phyloP scores from a whole-genome alignment of 139 green algal genomes.

The Astrephomene gubernaculifera region DNA sequence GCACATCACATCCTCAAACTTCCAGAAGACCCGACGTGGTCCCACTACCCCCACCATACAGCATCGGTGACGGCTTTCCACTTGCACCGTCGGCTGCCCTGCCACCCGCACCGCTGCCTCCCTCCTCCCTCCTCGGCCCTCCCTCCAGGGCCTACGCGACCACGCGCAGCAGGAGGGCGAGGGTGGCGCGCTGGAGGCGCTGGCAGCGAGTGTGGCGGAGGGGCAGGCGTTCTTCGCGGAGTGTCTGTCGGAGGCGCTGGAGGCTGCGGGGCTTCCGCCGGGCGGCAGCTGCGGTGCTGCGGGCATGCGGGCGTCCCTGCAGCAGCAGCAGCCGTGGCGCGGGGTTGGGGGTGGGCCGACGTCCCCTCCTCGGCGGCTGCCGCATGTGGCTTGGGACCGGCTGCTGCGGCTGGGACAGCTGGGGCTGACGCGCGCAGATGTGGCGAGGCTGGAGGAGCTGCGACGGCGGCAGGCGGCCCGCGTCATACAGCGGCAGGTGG shows the following conservation, averaged over 20 bases:
- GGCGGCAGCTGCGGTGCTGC: neutral
- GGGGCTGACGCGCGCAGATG: slow-evolving; percentile 33
- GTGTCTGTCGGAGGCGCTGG: slow-evolving; percentile 18
- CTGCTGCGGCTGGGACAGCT: slow-evolving; percentile 42
- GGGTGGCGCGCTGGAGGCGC: neutral
- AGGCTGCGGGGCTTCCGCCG: slow-evolving; percentile 9
- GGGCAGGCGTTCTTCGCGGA: slow-evolving; percentile 21
- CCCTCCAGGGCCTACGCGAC: neutral
- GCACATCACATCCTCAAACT: too few species aligned
- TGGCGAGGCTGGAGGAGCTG: slow-evolving; percentile 5
- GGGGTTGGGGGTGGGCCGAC: neutral
- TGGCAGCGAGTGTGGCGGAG: neutral
- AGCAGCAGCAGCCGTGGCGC: neutral
- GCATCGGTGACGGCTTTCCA: too few species aligned
- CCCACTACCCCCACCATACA: too few species aligned
- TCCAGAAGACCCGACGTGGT: too few species aligned
- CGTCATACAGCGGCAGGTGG: slow-evolving; percentile 34
- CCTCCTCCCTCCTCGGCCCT: neutral
- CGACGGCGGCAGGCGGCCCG: slow-evolving; percentile 2
- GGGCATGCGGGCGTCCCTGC: too few species aligned
- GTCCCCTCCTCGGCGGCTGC: neutral
- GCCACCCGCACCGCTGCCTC: too few species aligned
- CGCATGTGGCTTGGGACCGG: slow-evolving; percentile 13
- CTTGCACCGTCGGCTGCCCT: too few species aligned
- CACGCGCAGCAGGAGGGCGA: slow-evolving; percentile 8